phyloP scores from a whole-genome alignment of 2,329 filamentous ascomycete species.

The Davidsoniella neocaledoniae region DNA sequence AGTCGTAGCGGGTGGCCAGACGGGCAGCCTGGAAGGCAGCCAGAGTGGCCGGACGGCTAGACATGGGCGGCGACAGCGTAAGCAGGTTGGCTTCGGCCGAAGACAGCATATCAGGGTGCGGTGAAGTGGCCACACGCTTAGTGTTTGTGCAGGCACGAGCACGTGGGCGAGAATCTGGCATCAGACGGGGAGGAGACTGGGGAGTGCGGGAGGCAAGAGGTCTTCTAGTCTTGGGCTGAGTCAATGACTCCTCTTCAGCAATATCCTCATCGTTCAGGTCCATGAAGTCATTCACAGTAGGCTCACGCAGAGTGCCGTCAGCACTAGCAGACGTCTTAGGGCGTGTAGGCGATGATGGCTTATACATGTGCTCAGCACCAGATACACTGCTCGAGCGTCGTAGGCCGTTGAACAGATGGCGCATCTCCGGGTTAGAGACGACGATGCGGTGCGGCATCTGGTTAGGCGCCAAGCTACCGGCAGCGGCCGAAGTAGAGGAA shows the following conservation, averaged over 20 bases:
- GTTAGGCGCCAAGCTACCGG: background rate
- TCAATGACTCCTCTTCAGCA: constrained; percentile 24
- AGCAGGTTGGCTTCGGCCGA: constrained; percentile 22
- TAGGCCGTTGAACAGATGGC: background rate
- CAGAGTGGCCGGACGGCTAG: constrained; percentile 26
- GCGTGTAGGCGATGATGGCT: background rate
- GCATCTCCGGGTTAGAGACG: constrained; percentile 6
- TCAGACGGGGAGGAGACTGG: constrained; percentile 3
- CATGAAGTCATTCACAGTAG: constrained; percentile 36
- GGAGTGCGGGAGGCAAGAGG: background rate
- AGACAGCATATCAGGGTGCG: constrained; percentile 10
- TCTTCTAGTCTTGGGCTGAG: constrained; percentile 9
- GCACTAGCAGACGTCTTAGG: constrained; percentile 9
- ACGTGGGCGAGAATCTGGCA: constrained; percentile 1
- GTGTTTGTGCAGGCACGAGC: constrained; percentile 5
- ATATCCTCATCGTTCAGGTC: constrained; percentile 41
- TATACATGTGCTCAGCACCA: constrained; percentile 3
- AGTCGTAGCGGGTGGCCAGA: constrained; percentile 38
- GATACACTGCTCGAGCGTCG: constrained; percentile 10
- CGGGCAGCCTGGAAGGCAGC: constrained; percentile 38
- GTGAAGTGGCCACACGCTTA: background rate
- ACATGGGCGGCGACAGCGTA: constrained; percentile 28
- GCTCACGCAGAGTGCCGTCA: constrained; percentile 27
- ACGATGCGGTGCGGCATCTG: constrained; percentile 1
- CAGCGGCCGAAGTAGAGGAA: too few species aligned